phyloP scores from a whole-genome alignment of 371 early-diverging fungal genomes.

The Syncephalastrum contaminatum region DNA sequence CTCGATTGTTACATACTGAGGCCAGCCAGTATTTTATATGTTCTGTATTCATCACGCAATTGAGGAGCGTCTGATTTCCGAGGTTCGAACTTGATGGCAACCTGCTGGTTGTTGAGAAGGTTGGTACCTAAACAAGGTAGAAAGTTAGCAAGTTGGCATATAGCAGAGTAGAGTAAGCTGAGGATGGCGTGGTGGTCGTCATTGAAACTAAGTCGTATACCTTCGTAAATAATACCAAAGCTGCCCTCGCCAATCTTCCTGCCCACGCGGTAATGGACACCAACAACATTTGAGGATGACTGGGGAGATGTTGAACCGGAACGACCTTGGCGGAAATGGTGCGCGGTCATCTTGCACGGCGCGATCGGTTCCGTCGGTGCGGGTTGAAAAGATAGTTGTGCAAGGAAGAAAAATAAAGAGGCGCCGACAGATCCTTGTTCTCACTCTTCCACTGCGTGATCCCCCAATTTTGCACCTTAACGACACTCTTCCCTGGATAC shows the following conservation, averaged over 20 bases:
- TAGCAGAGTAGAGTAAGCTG: too few species aligned
- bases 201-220: slow-evolving; percentile 31
- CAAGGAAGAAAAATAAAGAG: slow-evolving; percentile 11
- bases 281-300: slow-evolving; percentile 63
- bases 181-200: too few species aligned
- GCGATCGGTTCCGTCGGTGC: neutral
- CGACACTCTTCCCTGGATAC: too few species aligned
- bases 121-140: slow-evolving; percentile 26
- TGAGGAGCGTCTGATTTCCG: slow-evolving; percentile 90
- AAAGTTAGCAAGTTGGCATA: too few species aligned
- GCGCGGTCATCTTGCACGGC: slow-evolving; percentile 16
- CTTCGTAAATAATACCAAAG: slow-evolving; percentile 96
- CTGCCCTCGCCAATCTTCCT: slow-evolving; percentile 94
- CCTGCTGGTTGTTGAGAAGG: slow-evolving; percentile 71
- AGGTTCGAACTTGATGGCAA: slow-evolving; percentile 90
- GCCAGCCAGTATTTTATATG: slow-evolving; percentile 79
- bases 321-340: slow-evolving; percentile 18
- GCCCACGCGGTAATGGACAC: slow-evolving; percentile 90
- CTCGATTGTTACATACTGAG: slow-evolving; percentile 33
- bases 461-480: too few species aligned
- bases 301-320: slow-evolving; percentile 20
- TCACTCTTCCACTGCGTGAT: too few species aligned
- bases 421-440: neutral
- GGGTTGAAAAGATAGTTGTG: neutral
- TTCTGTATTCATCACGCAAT: slow-evolving; percentile 83